These are phyloP conservation scores for Clarireedia homoeocarpa DNA, from an alignment of 2,329 filamentous ascomycete species.

Conservation along the genomic window DNA sequence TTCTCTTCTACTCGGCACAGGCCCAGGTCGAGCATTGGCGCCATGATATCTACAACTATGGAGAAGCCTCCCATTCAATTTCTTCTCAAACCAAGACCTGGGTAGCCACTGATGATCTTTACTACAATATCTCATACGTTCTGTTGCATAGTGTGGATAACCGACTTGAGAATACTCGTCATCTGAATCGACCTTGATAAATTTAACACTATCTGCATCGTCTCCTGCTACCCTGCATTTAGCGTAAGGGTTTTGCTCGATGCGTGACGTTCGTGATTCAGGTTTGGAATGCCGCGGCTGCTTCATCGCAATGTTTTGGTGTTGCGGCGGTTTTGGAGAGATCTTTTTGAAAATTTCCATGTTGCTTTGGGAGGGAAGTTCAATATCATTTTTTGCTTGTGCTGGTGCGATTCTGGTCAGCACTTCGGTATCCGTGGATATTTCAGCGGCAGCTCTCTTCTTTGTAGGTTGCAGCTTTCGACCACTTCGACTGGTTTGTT, in stretches of 20 bases:
- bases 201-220: not conserved
- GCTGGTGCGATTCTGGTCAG: too few relatives aligned
- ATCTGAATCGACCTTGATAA: not conserved
- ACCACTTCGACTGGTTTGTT: too few relatives aligned
- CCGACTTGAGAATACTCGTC: not conserved
- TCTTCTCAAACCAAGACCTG: not conserved
- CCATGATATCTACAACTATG: not conserved
- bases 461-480: too few relatives aligned
- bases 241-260: not conserved
- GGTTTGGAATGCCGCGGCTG: not conserved
- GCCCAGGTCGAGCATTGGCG: not conserved
- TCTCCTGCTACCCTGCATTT: not conserved
- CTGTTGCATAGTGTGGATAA: not conserved
- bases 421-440: too few relatives aligned
- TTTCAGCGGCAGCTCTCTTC: too few relatives aligned
- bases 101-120: not conserved
- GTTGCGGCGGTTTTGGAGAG: not conserved
- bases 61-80: not conserved
- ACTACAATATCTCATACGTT: not conserved
- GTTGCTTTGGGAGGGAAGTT: too few relatives aligned
- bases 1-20: not conserved
- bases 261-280: not conserved
- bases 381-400: too few relatives aligned
- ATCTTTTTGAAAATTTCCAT: too few relatives aligned
- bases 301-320: not conserved